These are phyloP conservation scores for Hymenoscyphus albidus DNA, from an alignment of 2,329 filamentous ascomycete species.

Conservation along the genomic window DNA sequence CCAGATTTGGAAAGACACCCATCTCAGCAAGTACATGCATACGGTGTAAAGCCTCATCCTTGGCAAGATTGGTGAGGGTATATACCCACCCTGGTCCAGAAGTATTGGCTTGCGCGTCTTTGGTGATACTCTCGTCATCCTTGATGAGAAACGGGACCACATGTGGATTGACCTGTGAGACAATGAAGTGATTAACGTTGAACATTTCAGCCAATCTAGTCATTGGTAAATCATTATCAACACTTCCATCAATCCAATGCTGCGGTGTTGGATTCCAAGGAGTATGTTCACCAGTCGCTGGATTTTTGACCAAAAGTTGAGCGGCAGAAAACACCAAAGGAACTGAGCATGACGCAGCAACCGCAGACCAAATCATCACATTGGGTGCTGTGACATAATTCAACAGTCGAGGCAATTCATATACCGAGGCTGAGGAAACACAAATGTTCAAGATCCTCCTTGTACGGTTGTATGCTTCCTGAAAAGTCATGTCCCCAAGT, in stretches of 20 bases:
- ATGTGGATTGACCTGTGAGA: conserved; percentile 94
- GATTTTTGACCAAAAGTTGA: conserved; percentile 79
- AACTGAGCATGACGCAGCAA: conserved; percentile 92
- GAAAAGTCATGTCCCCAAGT: conserved; percentile 87
- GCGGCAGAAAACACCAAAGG: conserved; percentile 80
- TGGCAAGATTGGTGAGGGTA: conserved; percentile 67
- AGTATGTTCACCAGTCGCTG: conserved; percentile 68
- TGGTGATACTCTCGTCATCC: conserved; percentile 54
- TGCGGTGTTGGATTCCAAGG: conserved; percentile 85
- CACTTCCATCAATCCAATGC: conserved; percentile 89
- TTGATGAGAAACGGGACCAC: conserved; percentile 80
- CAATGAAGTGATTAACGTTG: conserved; percentile 97
- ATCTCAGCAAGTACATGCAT: conserved; percentile 78
- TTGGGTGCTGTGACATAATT: conserved; percentile 94
- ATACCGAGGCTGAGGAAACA: conserved; percentile 81
- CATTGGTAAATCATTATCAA: conserved; percentile 92
- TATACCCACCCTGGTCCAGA: conserved; percentile 52
- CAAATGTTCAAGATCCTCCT: conserved; percentile 89
- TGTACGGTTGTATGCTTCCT: conserved; percentile 94
- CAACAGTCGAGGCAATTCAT: conserved; percentile 79
- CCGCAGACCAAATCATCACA: conserved; percentile 93
- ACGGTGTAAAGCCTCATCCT: conserved; percentile 74
- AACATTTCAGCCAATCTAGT: conserved; percentile 89
- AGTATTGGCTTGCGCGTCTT: conserved; percentile 36
- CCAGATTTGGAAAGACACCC: conserved; percentile 72